phyloP scores from a whole-genome alignment of 805 yeast genomes.

The Tetrapisispora arboricola region DNA sequence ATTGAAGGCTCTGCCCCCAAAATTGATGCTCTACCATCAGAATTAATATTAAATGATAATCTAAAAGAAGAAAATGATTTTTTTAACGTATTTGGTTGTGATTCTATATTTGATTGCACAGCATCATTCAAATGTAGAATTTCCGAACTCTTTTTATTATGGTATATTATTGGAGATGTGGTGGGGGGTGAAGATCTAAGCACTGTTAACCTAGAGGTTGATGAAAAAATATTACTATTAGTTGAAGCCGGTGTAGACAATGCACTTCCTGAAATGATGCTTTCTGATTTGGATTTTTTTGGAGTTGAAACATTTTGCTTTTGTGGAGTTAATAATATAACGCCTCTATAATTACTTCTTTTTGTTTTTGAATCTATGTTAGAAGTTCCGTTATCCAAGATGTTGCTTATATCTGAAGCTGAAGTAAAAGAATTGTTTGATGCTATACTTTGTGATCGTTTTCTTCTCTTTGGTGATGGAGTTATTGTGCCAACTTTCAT shows the following conservation, averaged over 20 bases:
- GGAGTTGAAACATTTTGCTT: conserved; percentile 6
- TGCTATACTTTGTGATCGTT: conserved; percentile 2
- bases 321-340: conserved; percentile 19
- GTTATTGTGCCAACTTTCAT: conserved; percentile 27
- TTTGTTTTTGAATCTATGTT: conserved; percentile 6
- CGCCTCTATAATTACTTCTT: conserved; percentile 24
- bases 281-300: not conserved
- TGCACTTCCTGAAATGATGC: not conserved
- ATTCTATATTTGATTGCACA: too few relatives aligned
- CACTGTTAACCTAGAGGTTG: conserved; percentile 4
- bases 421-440: conserved; percentile 1
- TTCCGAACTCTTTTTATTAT: not conserved
- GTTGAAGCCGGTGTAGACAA: conserved; percentile 6
- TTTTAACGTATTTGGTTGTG: not conserved
- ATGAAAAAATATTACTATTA: conserved; percentile 8
- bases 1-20: conserved; percentile 8
- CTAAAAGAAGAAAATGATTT: conserved; percentile 8
- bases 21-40: conserved; percentile 28
- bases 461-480: conserved; percentile 18
- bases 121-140: not conserved
- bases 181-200: conserved; percentile 11
- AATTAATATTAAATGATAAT: conserved; percentile 22
- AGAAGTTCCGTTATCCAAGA: not conserved
- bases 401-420: conserved; percentile 4
- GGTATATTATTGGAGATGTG: conserved; percentile 1